Evolutionary conservation across 768 basidiomycete species (phyloP).

Genomic region (Macrolepiota fuliginosa): DNA sequence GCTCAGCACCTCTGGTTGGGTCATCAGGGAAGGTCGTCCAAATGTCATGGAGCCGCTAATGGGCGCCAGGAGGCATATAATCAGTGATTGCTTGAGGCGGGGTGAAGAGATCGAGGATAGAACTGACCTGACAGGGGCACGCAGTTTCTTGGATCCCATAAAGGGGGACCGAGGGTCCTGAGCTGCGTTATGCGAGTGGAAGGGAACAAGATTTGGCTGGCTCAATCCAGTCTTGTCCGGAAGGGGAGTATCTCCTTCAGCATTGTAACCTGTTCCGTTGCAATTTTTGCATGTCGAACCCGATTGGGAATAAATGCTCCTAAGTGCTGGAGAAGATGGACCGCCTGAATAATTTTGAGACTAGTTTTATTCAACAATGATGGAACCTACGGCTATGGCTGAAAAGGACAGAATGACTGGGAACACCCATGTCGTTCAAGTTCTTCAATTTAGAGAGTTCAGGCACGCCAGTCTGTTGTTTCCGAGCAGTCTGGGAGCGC

Average conservation of each 20-base stretch:
- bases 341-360: background rate
- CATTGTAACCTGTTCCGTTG: constrained; percentile 4
- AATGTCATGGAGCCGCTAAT: constrained; percentile 13
- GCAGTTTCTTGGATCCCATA: background rate
- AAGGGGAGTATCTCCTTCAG: background rate
- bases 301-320: background rate
- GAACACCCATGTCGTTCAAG: background rate
- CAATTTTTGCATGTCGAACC: constrained; percentile 2
- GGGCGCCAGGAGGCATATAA: background rate
- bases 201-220: constrained; percentile 3
- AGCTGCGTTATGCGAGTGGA: background rate
- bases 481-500: background rate
- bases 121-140: background rate
- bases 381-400: background rate
- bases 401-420: constrained; percentile 4
- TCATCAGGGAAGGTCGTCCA: constrained; percentile 16
- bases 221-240: background rate
- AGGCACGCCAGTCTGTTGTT: background rate
- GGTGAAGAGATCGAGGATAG: background rate
- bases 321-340: background rate
- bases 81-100: background rate
- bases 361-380: background rate
- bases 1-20: background rate
- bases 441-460: background rate
- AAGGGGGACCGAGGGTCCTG: constrained; percentile 11